These are phyloP conservation scores for Fusarium coicis DNA, from an alignment of 2,329 filamentous ascomycete genomes.

Conservation along the genomic window DNA sequence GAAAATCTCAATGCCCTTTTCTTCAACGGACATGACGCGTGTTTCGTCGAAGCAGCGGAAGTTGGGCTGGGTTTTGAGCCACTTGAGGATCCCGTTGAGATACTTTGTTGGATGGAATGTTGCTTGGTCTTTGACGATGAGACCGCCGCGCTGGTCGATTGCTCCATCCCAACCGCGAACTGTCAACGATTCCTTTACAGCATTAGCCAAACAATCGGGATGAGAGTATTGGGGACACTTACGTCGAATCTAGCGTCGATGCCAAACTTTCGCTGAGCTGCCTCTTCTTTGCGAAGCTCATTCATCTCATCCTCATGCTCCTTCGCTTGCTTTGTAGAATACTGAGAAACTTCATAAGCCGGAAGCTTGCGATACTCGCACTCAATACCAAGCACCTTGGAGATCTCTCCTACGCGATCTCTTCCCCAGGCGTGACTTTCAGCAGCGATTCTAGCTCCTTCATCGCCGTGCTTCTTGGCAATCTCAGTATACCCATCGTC, in stretches of 20 bases:
- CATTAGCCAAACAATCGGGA: background rate
- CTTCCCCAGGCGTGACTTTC: constrained; percentile 67
- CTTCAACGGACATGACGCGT: constrained; percentile 58
- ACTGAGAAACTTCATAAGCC: constrained; percentile 63
- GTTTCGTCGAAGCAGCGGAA: constrained; percentile 65
- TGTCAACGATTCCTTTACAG: constrained; percentile 50
- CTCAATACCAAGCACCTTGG: constrained; percentile 60
- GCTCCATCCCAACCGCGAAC: constrained; percentile 63
- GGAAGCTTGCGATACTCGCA: constrained; percentile 65
- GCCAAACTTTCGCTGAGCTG: constrained; percentile 20
- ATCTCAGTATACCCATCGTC: constrained; percentile 65
- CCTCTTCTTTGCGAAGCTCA: constrained; percentile 18
- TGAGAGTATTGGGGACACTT: background rate
- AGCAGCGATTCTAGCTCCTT: constrained; percentile 59
- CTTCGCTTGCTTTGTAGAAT: constrained; percentile 52
- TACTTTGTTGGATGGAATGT: constrained; percentile 69
- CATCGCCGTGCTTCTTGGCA: constrained; percentile 61
- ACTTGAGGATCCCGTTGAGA: constrained; percentile 61
- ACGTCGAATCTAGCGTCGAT: constrained; percentile 24
- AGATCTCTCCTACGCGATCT: constrained; percentile 61
- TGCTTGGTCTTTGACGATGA: constrained; percentile 59
- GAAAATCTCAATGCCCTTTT: constrained; percentile 52
- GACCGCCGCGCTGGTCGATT: constrained; percentile 62
- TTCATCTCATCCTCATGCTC: constrained; percentile 50
- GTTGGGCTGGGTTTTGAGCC: constrained; percentile 61